A percentile compares a stretch with the other conserved stretches of the same genome.
Evolutionary conservation across 352 stramenopile genomes (phyloP).

Genomic region (Pythium utonaiense): DNA sequence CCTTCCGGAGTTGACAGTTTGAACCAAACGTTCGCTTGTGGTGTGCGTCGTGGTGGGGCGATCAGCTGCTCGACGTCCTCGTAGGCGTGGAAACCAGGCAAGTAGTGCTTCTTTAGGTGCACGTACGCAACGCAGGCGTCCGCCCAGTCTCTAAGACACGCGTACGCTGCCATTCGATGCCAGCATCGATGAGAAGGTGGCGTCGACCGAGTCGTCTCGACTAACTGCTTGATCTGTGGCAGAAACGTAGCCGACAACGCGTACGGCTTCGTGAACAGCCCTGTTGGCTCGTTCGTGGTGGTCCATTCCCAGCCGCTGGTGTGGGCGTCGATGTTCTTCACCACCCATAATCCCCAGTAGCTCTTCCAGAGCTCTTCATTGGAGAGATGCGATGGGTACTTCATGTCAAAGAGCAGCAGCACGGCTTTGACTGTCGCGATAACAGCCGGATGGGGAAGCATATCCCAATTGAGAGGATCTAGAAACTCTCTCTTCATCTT

Average conservation of each 20-base stretch:
- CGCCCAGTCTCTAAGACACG: conserved; percentile 45
- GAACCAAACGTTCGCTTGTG: conserved; percentile 65
- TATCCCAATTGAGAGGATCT: conserved; percentile 58
- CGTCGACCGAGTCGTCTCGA: conserved; percentile 20
- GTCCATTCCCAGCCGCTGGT: conserved; percentile 61
- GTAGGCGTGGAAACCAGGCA: conserved; percentile 39
- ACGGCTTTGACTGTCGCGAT: conserved; percentile 48
- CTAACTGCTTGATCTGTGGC: conserved; percentile 30
- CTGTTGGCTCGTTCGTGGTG: conserved; percentile 54
- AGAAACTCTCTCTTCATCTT: conserved; percentile 57
- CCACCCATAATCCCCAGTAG: conserved; percentile 63
- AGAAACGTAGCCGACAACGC: conserved; percentile 37
- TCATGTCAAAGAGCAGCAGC: conserved; percentile 55
- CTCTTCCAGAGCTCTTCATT: conserved; percentile 41
- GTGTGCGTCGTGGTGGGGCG: conserved; percentile 40
- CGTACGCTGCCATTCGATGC: conserved; percentile 54
- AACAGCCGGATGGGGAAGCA: conserved; percentile 38
- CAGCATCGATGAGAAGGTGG: conserved; percentile 38
- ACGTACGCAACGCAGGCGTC: conserved; percentile 45
- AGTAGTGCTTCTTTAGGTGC: conserved; percentile 50
- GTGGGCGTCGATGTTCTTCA: conserved; percentile 76
- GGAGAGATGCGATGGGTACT: conserved; percentile 8
- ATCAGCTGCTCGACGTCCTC: conserved; percentile 41
- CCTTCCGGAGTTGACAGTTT: conserved; percentile 38
- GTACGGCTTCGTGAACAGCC: conserved; percentile 75